Evolutionary conservation across 2,329 filamentous ascomycete species (phyloP), one percentile per base, ranked within the genome.

Genomic region (Penicillium hesseltinei): DNA sequence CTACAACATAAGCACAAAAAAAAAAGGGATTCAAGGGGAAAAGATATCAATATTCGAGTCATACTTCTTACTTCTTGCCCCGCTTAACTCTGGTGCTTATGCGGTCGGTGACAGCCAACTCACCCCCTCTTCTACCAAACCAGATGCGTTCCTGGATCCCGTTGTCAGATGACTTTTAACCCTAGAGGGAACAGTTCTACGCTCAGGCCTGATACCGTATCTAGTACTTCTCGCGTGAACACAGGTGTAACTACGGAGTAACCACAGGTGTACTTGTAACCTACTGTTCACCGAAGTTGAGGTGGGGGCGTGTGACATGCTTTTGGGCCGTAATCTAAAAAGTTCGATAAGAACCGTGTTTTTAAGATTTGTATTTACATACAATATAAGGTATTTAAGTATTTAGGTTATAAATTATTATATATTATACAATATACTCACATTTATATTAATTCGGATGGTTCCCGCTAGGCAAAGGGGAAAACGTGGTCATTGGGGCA

Each of bases 131-230:
- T 25, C 46, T 48, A 29, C 43, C 49, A 45, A 61, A 60, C 68
- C 67, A 70, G 65, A 59, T 54, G 57, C 53, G 64, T 66, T 70
- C 65, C 66, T 69, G 57, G 21, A 62, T 60, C 62, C 62, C 65
- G 67, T 61, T 57, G 60, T 62, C 60, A 61, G 59, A 64, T 56
- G 62, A 58, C 27, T 27, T 36, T 21, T 17, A 21, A 8, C 11
- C 29, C 27, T 29, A 44, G 25, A 2, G 9, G 9, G 15, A 44
- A n/a, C 13, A 25, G 31, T 19, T 47, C 29, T 25, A 56, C 62
- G 63, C 63, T 65, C 58, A 61, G 62, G 52, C 63, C 58, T 50
- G 45, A 45, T 35, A 44, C 43, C 31, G 35, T 48, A 39, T 45
- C 31, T 21, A n/a, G 7, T 27, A 33, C 39, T 21, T 45, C 5